Percentiles rank a stretch among this genome's conserved stretches.
Evolutionary conservation across 2,329 filamentous ascomycete species (phyloP).

Genomic region (Cercospora berteroae): DNA sequence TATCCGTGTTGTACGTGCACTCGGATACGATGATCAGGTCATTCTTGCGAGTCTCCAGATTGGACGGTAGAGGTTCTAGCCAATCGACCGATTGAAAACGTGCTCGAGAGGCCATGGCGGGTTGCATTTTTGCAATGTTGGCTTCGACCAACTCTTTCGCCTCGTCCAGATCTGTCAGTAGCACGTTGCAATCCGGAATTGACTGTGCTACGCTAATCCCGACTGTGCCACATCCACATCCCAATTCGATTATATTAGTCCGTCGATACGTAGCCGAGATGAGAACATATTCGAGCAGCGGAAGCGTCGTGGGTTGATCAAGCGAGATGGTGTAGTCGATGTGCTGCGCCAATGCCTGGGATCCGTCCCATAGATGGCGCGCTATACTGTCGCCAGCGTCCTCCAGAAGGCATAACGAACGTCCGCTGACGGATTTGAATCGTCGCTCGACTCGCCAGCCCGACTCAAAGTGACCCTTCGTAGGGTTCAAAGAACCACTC

Average conservation of each 20-base stretch:
- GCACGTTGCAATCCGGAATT: conserved; percentile 52
- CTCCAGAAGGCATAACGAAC: conserved; percentile 58
- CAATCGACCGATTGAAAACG: conserved; percentile 61
- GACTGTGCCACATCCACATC: conserved; percentile 67
- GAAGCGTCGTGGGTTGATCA: conserved; percentile 33
- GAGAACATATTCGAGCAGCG: conserved; percentile 40
- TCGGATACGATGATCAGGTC: conserved; percentile 66
- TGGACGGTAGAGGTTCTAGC: conserved; percentile 52
- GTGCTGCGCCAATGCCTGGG: conserved; percentile 56
- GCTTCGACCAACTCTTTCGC: conserved; percentile 58
- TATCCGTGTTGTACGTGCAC: conserved; percentile 71
- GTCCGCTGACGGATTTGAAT: conserved; percentile 45
- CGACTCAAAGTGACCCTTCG: conserved; percentile 42
- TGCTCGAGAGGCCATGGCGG: conserved; percentile 45
- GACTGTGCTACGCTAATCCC: conserved; percentile 61
- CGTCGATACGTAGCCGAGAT: conserved; percentile 41
- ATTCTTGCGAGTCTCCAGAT: conserved; percentile 43
- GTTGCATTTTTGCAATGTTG: conserved; percentile 52
- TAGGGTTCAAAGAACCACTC: conserved; percentile 49
- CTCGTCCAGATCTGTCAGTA: conserved; percentile 66
- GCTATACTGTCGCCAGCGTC: conserved; percentile 73
- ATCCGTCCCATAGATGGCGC: conserved; percentile 68
- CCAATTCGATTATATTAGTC: conserved; percentile 61
- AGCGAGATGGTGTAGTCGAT: conserved; percentile 47
- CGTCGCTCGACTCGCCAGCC: conserved; percentile 57